phyloP scores from a whole-genome alignment of 495 filamentous ascomycete species.

The Mytilinidion resinicola region DNA sequence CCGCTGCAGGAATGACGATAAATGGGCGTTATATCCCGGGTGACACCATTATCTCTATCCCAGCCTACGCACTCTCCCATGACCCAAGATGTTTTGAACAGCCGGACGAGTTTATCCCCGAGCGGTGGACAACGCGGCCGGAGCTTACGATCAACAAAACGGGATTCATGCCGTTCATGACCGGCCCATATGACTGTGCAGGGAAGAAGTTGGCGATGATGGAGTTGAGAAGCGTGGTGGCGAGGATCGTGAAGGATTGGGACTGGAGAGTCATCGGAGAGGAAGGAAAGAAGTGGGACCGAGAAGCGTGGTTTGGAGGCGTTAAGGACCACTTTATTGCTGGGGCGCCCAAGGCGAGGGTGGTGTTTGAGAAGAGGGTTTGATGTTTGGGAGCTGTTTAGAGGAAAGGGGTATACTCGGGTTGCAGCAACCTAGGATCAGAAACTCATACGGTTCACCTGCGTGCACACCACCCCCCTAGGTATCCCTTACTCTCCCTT shows the following conservation, averaged over 20 bases:
- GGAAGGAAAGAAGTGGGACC: background rate
- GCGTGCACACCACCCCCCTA: too few relatives aligned
- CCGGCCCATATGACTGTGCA: conserved; percentile 7
- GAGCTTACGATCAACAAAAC: conserved; percentile 10
- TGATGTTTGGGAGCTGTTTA: too few relatives aligned
- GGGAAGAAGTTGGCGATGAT: conserved; percentile 9
- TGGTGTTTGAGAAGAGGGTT: background rate
- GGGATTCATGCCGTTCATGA: conserved; percentile 8
- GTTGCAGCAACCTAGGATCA: too few relatives aligned
- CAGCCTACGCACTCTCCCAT: conserved; percentile 4
- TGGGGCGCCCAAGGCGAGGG: background rate
- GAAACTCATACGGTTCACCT: too few relatives aligned
- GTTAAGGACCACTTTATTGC: conserved; percentile 1
- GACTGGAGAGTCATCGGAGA: background rate
- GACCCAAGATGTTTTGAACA: conserved; percentile 7
- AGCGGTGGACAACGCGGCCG: conserved; percentile 13
- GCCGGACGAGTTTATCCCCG: conserved; percentile 11
- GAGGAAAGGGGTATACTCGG: too few relatives aligned
- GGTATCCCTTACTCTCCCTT: too few relatives aligned
- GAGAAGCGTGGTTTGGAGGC: background rate
- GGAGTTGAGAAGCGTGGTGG: conserved; percentile 6
- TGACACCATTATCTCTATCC: background rate
- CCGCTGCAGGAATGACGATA: conserved; percentile 7
- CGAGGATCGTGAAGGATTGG: conserved; percentile 3
- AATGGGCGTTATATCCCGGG: conserved; percentile 4